A percentile compares a stretch with the other conserved stretches of the same genome.
Evolutionary conservation across 352 stramenopile species (phyloP).

Genomic region (Pythium periplocum): DNA sequence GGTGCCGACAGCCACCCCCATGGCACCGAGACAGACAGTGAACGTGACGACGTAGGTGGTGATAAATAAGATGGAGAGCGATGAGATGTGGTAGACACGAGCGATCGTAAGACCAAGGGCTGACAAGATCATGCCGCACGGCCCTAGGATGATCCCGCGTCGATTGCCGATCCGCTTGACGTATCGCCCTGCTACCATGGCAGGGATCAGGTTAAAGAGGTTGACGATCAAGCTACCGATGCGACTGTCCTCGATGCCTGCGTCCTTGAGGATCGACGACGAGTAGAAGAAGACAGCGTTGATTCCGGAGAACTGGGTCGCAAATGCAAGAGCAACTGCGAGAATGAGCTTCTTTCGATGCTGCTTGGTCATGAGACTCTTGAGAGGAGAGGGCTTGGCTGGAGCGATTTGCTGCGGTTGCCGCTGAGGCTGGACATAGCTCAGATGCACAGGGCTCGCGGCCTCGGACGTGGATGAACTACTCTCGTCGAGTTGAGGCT

Average conservation of each 20-base stretch:
- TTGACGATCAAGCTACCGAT: conserved; percentile 52
- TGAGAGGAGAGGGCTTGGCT: background rate
- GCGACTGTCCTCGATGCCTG: conserved; percentile 46
- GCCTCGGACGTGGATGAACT: too few species aligned
- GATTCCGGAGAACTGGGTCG: conserved; percentile 57
- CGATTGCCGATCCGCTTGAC: conserved; percentile 40
- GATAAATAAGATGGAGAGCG: conserved; percentile 44
- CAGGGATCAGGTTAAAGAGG: conserved; percentile 48
- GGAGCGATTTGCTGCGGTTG: conserved; percentile 2
- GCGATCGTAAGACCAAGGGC: conserved; percentile 39
- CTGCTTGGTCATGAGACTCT: conserved; percentile 12
- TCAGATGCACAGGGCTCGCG: too few species aligned
- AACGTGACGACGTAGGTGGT: conserved; percentile 42
- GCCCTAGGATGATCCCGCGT: conserved; percentile 36
- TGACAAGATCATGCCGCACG: conserved; percentile 47
- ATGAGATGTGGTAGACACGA: conserved; percentile 17
- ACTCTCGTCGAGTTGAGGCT: too few species aligned
- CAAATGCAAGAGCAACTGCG: conserved; percentile 31
- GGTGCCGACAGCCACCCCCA: conserved; percentile 43
- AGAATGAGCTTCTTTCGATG: conserved; percentile 18
- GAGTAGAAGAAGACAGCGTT: conserved; percentile 77
- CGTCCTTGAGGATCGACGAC: conserved; percentile 47
- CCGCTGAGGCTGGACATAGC: too few species aligned
- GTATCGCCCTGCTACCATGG: conserved; percentile 32
- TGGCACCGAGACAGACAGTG: conserved; percentile 37